phyloP scores from a whole-genome alignment of 495 filamentous ascomycete species.

The Neohortaea acidophila region DNA sequence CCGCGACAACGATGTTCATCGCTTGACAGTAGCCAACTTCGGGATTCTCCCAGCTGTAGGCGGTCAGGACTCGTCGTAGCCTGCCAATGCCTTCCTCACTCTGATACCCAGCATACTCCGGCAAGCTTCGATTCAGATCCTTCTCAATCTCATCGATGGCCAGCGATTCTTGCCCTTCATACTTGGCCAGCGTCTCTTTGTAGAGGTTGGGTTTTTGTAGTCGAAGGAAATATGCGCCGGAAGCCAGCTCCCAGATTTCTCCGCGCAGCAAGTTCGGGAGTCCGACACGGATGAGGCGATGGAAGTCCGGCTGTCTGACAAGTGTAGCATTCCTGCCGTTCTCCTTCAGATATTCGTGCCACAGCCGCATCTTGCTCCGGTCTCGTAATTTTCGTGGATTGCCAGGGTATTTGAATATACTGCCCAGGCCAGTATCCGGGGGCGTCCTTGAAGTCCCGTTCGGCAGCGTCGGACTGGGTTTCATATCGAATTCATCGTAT shows the following conservation, averaged over 20 bases:
- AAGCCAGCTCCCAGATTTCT: slow-evolving; percentile 90
- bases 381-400: slow-evolving; percentile 92
- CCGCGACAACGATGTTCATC: slow-evolving; percentile 98
- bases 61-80: slow-evolving; percentile 75
- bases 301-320: slow-evolving; percentile 88
- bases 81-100: slow-evolving; percentile 89
- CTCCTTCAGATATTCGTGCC: slow-evolving; percentile 87
- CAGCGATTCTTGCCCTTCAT: slow-evolving; percentile 65
- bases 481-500: slow-evolving; percentile 26
- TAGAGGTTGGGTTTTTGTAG: slow-evolving; percentile 75
- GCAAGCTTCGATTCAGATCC: slow-evolving; percentile 86
- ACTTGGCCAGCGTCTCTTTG: slow-evolving; percentile 66
- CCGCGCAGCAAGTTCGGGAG: slow-evolving; percentile 84
- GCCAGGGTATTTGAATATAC: slow-evolving; percentile 87
- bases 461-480: slow-evolving; percentile 21
- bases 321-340: slow-evolving; percentile 88
- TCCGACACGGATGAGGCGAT: slow-evolving; percentile 90
- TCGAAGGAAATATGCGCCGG: slow-evolving; percentile 75
- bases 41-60: slow-evolving; percentile 90
- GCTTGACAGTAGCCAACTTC: slow-evolving; percentile 97
- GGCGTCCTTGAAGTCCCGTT: slow-evolving; percentile 38
- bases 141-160: slow-evolving; percentile 99
- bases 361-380: slow-evolving; percentile 90
- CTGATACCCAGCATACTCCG: slow-evolving; percentile 94
- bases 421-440: slow-evolving; percentile 83